Conservation (phyloP, 306 rosid genomes). For the Prinsepia uniflora region DNA sequence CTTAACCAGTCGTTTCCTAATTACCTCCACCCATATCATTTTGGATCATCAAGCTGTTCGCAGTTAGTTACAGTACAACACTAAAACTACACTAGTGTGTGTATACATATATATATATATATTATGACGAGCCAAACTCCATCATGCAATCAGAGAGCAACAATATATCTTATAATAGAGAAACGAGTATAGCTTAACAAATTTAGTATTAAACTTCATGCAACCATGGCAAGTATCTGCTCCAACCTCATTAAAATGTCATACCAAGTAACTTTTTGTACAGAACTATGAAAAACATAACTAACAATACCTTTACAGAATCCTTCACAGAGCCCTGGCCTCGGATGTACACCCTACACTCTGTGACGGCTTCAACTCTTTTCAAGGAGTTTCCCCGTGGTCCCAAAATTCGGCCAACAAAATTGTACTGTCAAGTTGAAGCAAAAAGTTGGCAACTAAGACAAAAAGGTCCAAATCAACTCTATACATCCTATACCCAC, state of each 20-base stretch:
- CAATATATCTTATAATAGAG: neutral
- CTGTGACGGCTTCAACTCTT: constrained; percentile 92
- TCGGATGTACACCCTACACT: constrained; percentile 86
- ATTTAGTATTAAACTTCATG: neutral
- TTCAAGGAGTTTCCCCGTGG: constrained; percentile 93
- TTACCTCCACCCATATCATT: neutral
- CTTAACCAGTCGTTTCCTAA: neutral
- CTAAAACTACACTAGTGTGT: neutral
- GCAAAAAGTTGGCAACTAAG: constrained; percentile 24
- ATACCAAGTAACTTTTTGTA: neutral
- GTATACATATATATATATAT: too few species aligned
- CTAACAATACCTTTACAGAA: constrained; percentile 59
- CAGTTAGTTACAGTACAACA: neutral
- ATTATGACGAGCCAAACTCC: neutral
- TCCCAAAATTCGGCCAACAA: constrained; percentile 91
- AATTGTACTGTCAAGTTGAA: constrained; percentile 71
- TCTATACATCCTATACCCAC: constrained; percentile 14
- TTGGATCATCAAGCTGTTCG: constrained; percentile 1
- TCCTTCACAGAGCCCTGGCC: constrained; percentile 92
- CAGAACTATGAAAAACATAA: neutral
- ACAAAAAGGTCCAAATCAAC: constrained; percentile 19
- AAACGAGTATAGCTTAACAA: neutral
- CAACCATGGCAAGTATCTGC: neutral
- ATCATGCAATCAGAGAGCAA: neutral
- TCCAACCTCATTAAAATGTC: neutral